Conservation (phyloP, 2,329 filamentous ascomycete genomes). For the Orbilia oligospora region DNA sequence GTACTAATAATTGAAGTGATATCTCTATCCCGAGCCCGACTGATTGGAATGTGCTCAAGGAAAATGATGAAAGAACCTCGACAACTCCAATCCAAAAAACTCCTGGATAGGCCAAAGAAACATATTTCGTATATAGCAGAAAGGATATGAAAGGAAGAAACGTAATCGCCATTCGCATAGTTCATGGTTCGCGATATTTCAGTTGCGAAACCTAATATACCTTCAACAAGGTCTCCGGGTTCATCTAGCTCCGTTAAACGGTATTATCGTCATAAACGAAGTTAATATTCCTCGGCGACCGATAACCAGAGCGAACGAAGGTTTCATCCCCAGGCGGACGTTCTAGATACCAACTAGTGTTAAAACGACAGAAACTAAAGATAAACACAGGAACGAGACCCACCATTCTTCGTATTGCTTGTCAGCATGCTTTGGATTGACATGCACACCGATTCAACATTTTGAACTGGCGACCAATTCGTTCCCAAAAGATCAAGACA, state of each 20-base stretch:
- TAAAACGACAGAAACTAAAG: background rate
- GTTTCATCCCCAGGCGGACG: conserved; percentile 90
- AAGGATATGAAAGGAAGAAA: conserved; percentile 8
- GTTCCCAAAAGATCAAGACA: conserved; percentile 89
- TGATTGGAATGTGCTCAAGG: conserved; percentile 24
- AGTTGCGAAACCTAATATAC: background rate
- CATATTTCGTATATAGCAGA: conserved; percentile 16
- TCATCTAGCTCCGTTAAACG: conserved; percentile 69
- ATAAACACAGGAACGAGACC: background rate
- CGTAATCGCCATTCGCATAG: background rate
- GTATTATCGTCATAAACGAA: conserved; percentile 95
- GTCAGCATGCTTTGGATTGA: conserved; percentile 98
- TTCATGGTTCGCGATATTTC: background rate
- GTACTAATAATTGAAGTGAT: conserved; percentile 29
- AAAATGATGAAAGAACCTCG: conserved; percentile 28
- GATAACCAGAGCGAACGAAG: conserved; percentile 82
- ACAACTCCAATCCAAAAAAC: conserved; percentile 56
- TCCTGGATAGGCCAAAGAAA: conserved; percentile 48
- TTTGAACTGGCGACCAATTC: conserved; percentile 97
- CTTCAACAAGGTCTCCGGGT: conserved; percentile 3
- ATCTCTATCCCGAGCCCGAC: conserved; percentile 37
- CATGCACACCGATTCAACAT: conserved; percentile 96
- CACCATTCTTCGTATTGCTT: conserved; percentile 85
- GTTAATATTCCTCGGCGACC: conserved; percentile 87
- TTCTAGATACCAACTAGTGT: conserved; percentile 67